Base-by-base conservation (phyloP, 73 alveolate genomes). In the Paramecium caudatum region DNA sequence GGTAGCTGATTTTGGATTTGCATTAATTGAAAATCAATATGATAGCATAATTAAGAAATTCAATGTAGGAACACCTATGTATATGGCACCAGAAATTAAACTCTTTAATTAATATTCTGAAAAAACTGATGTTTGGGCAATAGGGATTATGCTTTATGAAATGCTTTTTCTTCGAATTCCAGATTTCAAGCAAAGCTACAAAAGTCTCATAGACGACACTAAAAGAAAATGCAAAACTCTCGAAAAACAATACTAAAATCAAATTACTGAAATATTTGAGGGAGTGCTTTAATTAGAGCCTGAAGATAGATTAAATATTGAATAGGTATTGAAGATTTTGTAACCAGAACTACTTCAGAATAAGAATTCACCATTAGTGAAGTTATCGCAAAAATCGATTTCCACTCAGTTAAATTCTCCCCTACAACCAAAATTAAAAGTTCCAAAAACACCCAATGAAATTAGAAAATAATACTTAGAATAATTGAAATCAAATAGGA, bases 31-130 rank as follows among this genome's bases (percentile, higher is more conserved):
- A 13, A 65, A 65, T 36, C 15, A 65, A 30, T 65, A 65, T 27
- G 80, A 55, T 23, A 55, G 80, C 7, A 68, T 34, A 10, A 37
- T 68, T 3, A 68, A 37, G 27, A 34, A 36, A 68, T 68, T 36
- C 21, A 74, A 45, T 37, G 88, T 74, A 15, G 88, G 88, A 37
- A 90, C 94, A 30, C 95, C 95, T n/a, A n/a, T 91, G 43, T 90
- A 63, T 33, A 91, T 91, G 95, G 95, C 95, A 2, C 95, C 95
- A 5, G 95, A 91, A 32, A 91, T 70, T 27, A 46, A 87, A 39
- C 36, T 82, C 9, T 45, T 41, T 3, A 91, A 91, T 33, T 21
- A 46, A 16, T 91, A 91, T 55, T 62, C 91, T 41, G 82, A 36
- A 65, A 91, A 91, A 78, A 63, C 94, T 23, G 95, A 91, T 47